Percentiles rank a stretch among this genome's conserved stretches.
These are phyloP conservation scores for Solanum sitiens DNA, from an alignment of 257 asterid genomes.

Conservation along the genomic window DNA sequence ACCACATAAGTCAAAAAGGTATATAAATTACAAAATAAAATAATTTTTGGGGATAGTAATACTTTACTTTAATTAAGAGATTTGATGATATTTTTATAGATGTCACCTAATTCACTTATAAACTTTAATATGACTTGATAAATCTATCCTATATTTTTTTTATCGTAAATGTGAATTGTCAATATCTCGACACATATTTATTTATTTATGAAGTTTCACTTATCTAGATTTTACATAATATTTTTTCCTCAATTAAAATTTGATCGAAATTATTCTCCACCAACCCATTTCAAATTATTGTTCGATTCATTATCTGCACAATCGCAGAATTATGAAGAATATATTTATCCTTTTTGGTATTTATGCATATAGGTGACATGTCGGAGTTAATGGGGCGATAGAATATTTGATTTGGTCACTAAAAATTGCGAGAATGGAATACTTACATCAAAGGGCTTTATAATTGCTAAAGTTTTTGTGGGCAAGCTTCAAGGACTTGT, in stretches of 20 bases:
- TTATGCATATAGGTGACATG: conserved; percentile 30
- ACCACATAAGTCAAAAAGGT: too few relatives aligned
- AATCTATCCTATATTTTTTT: too few relatives aligned
- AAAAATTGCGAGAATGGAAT: conserved; percentile 55
- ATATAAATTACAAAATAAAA: too few relatives aligned
- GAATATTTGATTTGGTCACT: conserved; percentile 53
- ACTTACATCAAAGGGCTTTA: conserved; percentile 69
- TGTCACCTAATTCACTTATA: neutral
- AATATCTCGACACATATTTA: neutral
- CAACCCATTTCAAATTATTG: too few relatives aligned
- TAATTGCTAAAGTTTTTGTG: conserved; percentile 62
- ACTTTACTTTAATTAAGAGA: too few relatives aligned
- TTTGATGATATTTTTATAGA: neutral
- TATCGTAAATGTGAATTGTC: neutral
- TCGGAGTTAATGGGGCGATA: conserved; percentile 74
- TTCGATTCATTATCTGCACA: neutral
- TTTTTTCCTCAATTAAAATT: too few relatives aligned
- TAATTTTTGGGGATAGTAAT: too few relatives aligned
- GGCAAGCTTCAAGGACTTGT: neutral
- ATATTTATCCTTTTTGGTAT: neutral
- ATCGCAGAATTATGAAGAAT: neutral
- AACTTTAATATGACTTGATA: neutral
- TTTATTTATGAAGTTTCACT: neutral
- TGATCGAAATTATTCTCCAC: neutral
- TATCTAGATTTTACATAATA: too few relatives aligned